Base-by-base conservation (phyloP, 2,329 filamentous ascomycete genomes). In the Aspergillus ochraceoroseus region DNA sequence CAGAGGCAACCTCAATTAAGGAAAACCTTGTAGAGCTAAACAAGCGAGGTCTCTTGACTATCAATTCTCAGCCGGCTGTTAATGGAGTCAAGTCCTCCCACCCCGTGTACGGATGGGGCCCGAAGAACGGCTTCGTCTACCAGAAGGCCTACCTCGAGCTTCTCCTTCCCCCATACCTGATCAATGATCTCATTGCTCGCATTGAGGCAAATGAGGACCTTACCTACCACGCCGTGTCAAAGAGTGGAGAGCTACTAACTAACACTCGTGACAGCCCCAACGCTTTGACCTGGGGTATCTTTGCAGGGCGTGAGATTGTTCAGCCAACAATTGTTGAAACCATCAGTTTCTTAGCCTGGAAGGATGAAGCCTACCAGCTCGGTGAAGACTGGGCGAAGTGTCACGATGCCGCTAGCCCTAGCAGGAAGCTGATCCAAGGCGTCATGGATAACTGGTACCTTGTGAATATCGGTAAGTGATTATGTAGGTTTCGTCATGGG, bases 281-380 rank as follows among this genome's bases (percentile, higher is more conserved):
- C 57, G 92, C 92, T n/a, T 86, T 98, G 34, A 98, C 92, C 1
- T 98, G 92, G 92, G 92, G 92, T 66, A 94, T 98, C 22, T 98
- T 96, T 71, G 90, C 92, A 0, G 92, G 92, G 43, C 94, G 96
- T 65, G 92, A 98, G 67, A 95, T 98, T 60, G 89, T 98, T n/a
- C 92, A 98, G 66, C 92, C 92, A 9, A 98, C 92, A n/a, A 95
- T 98, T 56, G 92, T 98, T 37, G 92, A 98, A 70, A 94, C 87
- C 12, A 83, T 98, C 63, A 94, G 87, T 63, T 98, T 98, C 76
- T 73, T 98, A 38, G 92, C 92, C 2, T 98, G 92, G 92, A 94
- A 94, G 68, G 92, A 98, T 54, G 92, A 98, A 67, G 94, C 94
- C 11, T 98, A 88, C 73, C 80, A 86, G 46, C 76, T 98, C 7